These are phyloP conservation scores for Plasmodium gaboni DNA, from an alignment of 169 alveolate genomes.

Conservation along the genomic window DNA sequence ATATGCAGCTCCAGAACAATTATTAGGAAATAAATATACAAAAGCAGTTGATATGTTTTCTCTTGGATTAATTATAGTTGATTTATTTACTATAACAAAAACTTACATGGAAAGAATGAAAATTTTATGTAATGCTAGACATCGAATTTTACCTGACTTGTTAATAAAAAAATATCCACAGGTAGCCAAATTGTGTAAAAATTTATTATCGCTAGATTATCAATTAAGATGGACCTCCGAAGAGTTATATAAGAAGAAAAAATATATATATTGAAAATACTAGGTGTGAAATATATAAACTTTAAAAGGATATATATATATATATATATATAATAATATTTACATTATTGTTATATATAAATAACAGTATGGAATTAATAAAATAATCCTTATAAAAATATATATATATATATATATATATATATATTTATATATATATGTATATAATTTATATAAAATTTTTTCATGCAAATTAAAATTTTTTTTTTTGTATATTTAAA, in stretches of 20 bases:
- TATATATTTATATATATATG: too few species aligned
- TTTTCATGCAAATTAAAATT: too few species aligned
- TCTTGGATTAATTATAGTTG: conserved; percentile 77
- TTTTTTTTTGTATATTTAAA: too few species aligned
- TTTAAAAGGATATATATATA: too few species aligned
- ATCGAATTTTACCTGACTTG: conserved; percentile 75
- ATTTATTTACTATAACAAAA: conserved; percentile 72
- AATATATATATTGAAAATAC: too few species aligned
- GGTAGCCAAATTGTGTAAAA: conserved; percentile 64
- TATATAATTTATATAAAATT: too few species aligned
- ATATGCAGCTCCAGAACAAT: conserved; percentile 84
- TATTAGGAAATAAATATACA: conserved; percentile 71
- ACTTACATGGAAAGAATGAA: conserved; percentile 80
- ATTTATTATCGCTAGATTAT: conserved; percentile 50
- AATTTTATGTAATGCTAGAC: conserved; percentile 75
- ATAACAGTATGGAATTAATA: too few species aligned
- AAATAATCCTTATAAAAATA: too few species aligned
- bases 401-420: too few species aligned
- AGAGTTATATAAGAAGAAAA: conserved; percentile 31
- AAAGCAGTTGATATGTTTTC: conserved; percentile 81
- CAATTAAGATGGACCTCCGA: conserved; percentile 38
- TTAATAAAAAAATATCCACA: conserved; percentile 70
- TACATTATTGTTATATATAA: too few species aligned
- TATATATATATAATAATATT: too few species aligned
- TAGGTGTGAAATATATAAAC: too few species aligned